Conservation (phyloP, 257 asterid species). For the Fraxinus cuspidata region DNA sequence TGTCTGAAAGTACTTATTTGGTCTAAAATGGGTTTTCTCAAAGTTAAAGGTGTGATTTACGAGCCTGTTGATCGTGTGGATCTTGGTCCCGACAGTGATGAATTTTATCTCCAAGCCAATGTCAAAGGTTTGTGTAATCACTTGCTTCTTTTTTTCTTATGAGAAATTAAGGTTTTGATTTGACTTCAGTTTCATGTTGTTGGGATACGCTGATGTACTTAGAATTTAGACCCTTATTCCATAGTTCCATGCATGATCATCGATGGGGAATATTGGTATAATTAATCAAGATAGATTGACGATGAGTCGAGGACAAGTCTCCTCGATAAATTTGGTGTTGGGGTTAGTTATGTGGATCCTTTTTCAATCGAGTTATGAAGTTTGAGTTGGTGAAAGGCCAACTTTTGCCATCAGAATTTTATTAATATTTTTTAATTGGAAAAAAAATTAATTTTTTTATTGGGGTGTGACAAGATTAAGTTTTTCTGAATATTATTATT, state of each 20-base stretch:
- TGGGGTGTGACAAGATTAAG: no score
- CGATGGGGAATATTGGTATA: not conserved
- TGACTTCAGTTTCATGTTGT: not conserved
- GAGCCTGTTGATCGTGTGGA: slow-evolving; percentile 59
- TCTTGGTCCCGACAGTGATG: slow-evolving; percentile 64
- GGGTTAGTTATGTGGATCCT: no score
- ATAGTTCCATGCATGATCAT: not conserved
- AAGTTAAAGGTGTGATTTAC: slow-evolving; percentile 60
- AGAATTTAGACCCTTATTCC: not conserved
- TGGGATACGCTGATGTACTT: no score
- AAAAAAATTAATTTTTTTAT: no score
- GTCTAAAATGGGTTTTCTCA: slow-evolving; percentile 52
- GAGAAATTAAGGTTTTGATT: not conserved
- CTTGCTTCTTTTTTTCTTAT: not conserved
- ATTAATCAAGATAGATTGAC: no score
- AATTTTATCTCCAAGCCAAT: slow-evolving; percentile 62
- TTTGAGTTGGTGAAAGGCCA: no score
- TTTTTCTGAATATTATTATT: no score
- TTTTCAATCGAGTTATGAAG: no score
- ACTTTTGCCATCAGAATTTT: no score
- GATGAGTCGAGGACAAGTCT: no score
- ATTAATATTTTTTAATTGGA: no score
- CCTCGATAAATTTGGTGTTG: no score
- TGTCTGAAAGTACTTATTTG: not conserved
- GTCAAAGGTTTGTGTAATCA: slow-evolving; percentile 61